Conservation (phyloP, 139 green algal genomes). For the Parachlorella kessleri region DNA sequence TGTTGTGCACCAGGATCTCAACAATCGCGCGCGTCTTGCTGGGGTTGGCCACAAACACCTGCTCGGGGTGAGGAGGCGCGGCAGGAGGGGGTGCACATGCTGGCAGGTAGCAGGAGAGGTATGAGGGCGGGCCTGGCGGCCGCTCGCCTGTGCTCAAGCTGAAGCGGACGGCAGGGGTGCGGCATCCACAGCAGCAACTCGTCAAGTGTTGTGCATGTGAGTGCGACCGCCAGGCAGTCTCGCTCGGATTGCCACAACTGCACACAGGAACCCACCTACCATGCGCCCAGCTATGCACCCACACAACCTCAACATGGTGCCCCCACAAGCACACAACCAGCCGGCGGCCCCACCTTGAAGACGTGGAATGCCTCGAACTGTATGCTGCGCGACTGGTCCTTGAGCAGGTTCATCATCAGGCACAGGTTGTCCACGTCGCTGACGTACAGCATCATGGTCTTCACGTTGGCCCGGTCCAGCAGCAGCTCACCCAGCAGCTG, state of each 20-base stretch:
- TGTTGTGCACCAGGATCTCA: slow-evolving; percentile 88
- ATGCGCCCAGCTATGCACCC: too few relatives aligned
- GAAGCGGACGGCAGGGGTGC: too few relatives aligned
- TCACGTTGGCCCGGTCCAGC: slow-evolving; percentile 83
- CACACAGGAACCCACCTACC: too few relatives aligned
- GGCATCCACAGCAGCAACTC: too few relatives aligned
- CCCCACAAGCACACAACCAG: background rate
- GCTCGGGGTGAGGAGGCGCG: background rate
- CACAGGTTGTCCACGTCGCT: slow-evolving; percentile 85
- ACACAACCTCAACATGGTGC: background rate
- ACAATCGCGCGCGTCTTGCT: slow-evolving; percentile 86
- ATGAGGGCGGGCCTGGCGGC: too few relatives aligned
- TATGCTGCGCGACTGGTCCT: slow-evolving; percentile 86
- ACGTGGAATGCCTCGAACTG: slow-evolving; percentile 98
- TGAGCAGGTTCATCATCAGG: slow-evolving; percentile 94
- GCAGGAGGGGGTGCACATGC: background rate
- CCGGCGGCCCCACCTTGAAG: slow-evolving; percentile 85
- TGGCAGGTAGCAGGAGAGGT: background rate
- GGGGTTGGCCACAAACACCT: slow-evolving; percentile 97
- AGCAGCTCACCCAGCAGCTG: slow-evolving; percentile 90
- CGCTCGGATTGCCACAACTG: too few relatives aligned
- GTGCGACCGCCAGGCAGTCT: too few relatives aligned
- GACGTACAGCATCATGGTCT: slow-evolving; percentile 93
- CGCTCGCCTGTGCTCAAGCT: too few relatives aligned
- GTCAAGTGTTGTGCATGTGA: too few relatives aligned